These are phyloP conservation scores for Suillus occidentalis DNA, from an alignment of 768 basidiomycete species.

Conservation along the genomic window DNA sequence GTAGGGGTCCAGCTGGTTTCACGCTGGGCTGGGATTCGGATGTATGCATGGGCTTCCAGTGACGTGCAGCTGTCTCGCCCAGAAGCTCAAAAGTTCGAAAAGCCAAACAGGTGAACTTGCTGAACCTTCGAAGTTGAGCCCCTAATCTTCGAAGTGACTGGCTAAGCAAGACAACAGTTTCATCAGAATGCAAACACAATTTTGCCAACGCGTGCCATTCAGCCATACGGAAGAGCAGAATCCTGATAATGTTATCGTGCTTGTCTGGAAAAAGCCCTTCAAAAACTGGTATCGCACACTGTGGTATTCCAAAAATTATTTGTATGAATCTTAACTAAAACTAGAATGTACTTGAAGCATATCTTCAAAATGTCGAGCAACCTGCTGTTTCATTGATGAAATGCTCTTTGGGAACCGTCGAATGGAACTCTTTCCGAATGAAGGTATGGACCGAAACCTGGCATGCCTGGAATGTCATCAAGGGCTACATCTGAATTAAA, in stretches of 20 bases:
- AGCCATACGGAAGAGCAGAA: neutral
- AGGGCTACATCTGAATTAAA: no score
- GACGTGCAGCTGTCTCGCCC: no score
- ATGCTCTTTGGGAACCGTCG: neutral
- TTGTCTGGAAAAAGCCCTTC: neutral
- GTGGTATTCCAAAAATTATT: no score
- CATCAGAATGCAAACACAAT: neutral
- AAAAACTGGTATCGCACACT: neutral
- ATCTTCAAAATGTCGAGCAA: neutral
- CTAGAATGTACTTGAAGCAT: neutral
- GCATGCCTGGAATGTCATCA: no score
- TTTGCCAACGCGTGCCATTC: neutral
- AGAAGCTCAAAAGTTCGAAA: no score
- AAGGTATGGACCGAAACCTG: neutral
- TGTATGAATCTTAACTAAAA: no score
- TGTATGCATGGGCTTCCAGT: no score
- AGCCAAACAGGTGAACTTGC: no score
- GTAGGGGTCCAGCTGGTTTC: neutral
- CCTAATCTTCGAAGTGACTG: neutral
- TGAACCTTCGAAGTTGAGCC: neutral
- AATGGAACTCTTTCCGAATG: neutral
- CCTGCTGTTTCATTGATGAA: neutral
- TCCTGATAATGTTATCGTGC: neutral
- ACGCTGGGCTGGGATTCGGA: neutral
- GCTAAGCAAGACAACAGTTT: neutral